These are phyloP conservation scores for Metschnikowia lunata DNA, from an alignment of 805 yeast genomes.

Conservation along the genomic window DNA sequence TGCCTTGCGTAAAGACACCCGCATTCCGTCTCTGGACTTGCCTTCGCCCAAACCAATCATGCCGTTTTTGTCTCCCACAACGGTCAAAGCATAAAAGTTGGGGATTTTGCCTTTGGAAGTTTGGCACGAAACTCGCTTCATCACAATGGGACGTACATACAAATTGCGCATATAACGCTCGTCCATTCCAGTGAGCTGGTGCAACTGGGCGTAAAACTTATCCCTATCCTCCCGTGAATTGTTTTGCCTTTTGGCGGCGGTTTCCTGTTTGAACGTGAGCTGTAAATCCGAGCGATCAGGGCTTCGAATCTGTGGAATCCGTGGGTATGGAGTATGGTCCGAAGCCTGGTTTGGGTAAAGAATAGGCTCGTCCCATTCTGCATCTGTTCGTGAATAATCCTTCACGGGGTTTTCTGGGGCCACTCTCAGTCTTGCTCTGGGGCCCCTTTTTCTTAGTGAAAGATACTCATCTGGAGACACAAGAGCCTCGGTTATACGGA, in stretches of 20 bases:
- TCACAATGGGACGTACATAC: slow-evolving; percentile 59
- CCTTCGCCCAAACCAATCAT: slow-evolving; percentile 96
- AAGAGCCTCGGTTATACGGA: slow-evolving; percentile 72
- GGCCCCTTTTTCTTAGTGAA: slow-evolving; percentile 30
- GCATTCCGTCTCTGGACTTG: slow-evolving; percentile 72
- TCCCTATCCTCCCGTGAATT: slow-evolving; percentile 9
- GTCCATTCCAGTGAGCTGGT: slow-evolving; percentile 63
- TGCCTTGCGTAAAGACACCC: slow-evolving; percentile 75
- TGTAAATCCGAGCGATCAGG: slow-evolving; percentile 45
- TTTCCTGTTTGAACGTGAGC: slow-evolving; percentile 25
- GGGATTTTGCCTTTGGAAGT: slow-evolving; percentile 89
- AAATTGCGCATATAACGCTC: slow-evolving; percentile 57
- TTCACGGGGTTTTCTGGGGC: slow-evolving; percentile 62
- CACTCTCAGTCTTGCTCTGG: slow-evolving; percentile 41
- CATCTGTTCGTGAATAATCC: slow-evolving; percentile 68
- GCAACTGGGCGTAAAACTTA: slow-evolving; percentile 49
- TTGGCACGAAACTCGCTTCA: slow-evolving; percentile 84
- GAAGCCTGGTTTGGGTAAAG: slow-evolving; percentile 47
- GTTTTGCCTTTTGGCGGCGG: slow-evolving; percentile 10
- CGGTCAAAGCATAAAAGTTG: slow-evolving; percentile 75
- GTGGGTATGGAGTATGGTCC: slow-evolving; percentile 52
- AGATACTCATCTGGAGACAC: slow-evolving; percentile 63
- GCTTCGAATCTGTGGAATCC: slow-evolving; percentile 50
- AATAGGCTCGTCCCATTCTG: slow-evolving; percentile 67
- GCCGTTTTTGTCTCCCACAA: slow-evolving; percentile 91